These are phyloP conservation scores for Vaccinium myrtillus DNA, from an alignment of 148 eudicot genomes.

Conservation along the genomic window DNA sequence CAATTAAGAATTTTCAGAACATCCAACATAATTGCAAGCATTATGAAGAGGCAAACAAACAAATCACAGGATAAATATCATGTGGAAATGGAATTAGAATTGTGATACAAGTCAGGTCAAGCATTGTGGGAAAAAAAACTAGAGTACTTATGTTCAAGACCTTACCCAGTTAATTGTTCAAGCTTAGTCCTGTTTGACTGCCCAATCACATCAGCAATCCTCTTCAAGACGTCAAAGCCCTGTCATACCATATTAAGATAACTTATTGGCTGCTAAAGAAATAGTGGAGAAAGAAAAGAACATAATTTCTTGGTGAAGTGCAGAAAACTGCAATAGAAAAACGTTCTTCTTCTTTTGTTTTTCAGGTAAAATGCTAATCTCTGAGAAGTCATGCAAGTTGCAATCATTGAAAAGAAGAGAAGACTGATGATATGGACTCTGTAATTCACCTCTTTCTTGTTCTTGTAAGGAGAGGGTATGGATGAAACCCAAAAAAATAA, in stretches of 20 bases:
- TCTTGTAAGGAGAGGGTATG: background rate
- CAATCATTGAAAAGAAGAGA: background rate
- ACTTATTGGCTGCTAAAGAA: background rate
- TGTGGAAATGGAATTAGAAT: background rate
- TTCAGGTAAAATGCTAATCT: background rate
- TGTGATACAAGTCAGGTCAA: background rate
- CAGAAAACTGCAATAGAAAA: too few species aligned
- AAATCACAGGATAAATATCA: background rate
- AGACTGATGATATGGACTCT: background rate
- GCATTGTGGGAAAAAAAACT: slow-evolving; percentile 4
- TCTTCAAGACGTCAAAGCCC: slow-evolving; percentile 95
- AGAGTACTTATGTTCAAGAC: slow-evolving; percentile 10
- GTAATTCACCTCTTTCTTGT: background rate
- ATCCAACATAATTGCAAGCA: background rate
- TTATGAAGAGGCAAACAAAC: background rate
- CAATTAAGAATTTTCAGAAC: background rate
- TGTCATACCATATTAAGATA: slow-evolving; percentile 26
- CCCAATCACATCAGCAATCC: slow-evolving; percentile 79
- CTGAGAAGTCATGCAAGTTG: slow-evolving; percentile 4
- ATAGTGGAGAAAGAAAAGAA: slow-evolving; percentile 1
- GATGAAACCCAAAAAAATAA: background rate
- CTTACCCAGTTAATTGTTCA: slow-evolving; percentile 92
- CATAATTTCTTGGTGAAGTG: too few species aligned
- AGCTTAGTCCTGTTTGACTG: slow-evolving; percentile 53
- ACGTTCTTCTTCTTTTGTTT: background rate